These are phyloP conservation scores for Psilocybe cyanescens DNA, from an alignment of 768 basidiomycete species.

Conservation along the genomic window DNA sequence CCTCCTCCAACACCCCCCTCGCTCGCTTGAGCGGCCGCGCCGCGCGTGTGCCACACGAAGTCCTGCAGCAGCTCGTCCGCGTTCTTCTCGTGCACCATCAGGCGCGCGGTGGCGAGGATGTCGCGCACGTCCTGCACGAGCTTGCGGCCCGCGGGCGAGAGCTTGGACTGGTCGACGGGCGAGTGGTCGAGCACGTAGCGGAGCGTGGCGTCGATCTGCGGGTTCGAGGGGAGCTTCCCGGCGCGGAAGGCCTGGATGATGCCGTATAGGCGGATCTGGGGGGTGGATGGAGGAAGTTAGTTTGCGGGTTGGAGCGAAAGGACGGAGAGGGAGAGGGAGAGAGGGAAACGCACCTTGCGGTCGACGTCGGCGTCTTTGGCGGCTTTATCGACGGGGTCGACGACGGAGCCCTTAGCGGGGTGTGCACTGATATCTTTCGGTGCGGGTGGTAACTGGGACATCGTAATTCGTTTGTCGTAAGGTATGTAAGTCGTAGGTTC, in stretches of 20 bases:
- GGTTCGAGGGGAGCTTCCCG: conserved; percentile 79
- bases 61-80: conserved; percentile 90
- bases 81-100: conserved; percentile 85
- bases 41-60: conserved; percentile 82
- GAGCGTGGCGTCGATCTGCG: conserved; percentile 77
- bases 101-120: conserved; percentile 74
- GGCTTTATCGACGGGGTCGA: conserved; percentile 63
- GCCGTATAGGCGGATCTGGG: conserved; percentile 77
- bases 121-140: conserved; percentile 79
- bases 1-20: conserved; percentile 30
- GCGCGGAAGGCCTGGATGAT: conserved; percentile 81
- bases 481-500: not conserved
- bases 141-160: conserved; percentile 78
- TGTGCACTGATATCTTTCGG: conserved; percentile 62
- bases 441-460: conserved; percentile 69
- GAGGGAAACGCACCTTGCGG: conserved; percentile 56
- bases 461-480: conserved; percentile 22
- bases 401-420: conserved; percentile 63
- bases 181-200: conserved; percentile 61
- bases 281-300: no score
- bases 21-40: conserved; percentile 38
- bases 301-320: not conserved
- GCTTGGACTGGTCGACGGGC: conserved; percentile 51
- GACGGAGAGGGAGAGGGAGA: not conserved
- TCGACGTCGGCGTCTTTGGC: conserved; percentile 76